Conservation (phyloP, 768 basidiomycete genomes). For the Macrolepiota albuminosa region DNA sequence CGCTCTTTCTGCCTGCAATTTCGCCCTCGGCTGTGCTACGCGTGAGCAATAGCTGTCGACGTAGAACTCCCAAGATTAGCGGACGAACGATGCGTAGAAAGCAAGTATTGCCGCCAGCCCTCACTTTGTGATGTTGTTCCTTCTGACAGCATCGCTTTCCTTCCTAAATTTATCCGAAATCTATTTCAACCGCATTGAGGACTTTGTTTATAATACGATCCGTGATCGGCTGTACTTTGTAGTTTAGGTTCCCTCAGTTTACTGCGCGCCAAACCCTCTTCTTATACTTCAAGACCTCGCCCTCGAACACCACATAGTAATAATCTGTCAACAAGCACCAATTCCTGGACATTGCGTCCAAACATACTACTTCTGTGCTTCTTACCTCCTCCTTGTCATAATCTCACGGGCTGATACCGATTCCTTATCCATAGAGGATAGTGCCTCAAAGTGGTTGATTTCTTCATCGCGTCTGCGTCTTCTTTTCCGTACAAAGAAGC, state of each 20-base stretch:
- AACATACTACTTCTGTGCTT: neutral
- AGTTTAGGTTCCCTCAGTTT: neutral
- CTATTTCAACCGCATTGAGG: neutral
- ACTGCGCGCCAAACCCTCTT: neutral
- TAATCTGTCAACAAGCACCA: neutral
- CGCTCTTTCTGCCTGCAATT: neutral
- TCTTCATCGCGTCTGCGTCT: neutral
- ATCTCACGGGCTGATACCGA: neutral
- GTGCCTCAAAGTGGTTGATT: neutral
- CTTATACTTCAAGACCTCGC: neutral
- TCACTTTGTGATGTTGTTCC: no score
- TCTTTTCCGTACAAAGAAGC: conserved; percentile 4
- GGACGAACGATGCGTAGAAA: neutral
- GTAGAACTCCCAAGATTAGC: neutral
- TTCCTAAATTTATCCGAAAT: conserved; percentile 4
- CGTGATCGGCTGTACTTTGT: conserved; percentile 4
- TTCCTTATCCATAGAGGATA: neutral
- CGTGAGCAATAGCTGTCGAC: neutral
- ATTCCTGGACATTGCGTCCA: neutral
- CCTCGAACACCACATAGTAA: neutral
- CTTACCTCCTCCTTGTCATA: neutral
- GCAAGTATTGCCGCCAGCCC: neutral
- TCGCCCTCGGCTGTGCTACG: neutral
- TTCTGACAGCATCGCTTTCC: neutral
- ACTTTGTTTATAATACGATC: conserved; percentile 13